Conservation (phyloP, 352 stramenopile species). For the Phytophthora lateralis region DNA sequence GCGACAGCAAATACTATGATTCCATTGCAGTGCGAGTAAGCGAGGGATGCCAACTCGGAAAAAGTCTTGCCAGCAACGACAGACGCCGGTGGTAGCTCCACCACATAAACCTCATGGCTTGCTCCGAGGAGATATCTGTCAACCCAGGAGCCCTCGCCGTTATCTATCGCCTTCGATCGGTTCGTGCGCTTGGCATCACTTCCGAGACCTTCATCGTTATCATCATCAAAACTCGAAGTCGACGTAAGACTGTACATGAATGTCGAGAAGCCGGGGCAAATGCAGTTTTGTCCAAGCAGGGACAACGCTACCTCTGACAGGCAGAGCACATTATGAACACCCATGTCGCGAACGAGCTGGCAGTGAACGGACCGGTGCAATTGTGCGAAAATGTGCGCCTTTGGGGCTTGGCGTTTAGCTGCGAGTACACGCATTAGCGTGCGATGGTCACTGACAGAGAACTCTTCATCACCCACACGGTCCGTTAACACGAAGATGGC, state of each 20-base stretch:
- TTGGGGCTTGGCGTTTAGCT: conserved; percentile 65
- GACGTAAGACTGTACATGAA: conserved; percentile 90
- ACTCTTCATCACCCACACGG: conserved; percentile 68
- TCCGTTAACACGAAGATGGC: conserved; percentile 84
- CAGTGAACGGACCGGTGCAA: conserved; percentile 81
- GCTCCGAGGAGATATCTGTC: conserved; percentile 75
- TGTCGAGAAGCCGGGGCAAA: conserved; percentile 86
- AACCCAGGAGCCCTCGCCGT: conserved; percentile 59
- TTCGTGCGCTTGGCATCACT: conserved; percentile 35
- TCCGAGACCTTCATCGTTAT: conserved; percentile 41
- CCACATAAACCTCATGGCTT: conserved; percentile 83
- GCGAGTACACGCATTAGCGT: conserved; percentile 84
- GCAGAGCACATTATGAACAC: conserved; percentile 80
- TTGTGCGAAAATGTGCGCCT: conserved; percentile 63
- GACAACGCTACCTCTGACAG: conserved; percentile 84
- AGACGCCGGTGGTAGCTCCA: conserved; percentile 54
- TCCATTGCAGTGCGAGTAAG: conserved; percentile 74
- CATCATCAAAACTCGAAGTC: conserved; percentile 69
- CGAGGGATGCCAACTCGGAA: conserved; percentile 75
- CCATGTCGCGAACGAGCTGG: conserved; percentile 74
- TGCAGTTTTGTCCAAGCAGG: conserved; percentile 84
- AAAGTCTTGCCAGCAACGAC: conserved; percentile 78
- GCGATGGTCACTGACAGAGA: conserved; percentile 74
- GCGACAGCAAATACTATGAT: conserved; percentile 82
- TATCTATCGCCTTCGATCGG: conserved; percentile 33